Evolutionary conservation across 345 rosid genomes (phyloP).

Genomic region (Eucalyptus cladocalyx): DNA sequence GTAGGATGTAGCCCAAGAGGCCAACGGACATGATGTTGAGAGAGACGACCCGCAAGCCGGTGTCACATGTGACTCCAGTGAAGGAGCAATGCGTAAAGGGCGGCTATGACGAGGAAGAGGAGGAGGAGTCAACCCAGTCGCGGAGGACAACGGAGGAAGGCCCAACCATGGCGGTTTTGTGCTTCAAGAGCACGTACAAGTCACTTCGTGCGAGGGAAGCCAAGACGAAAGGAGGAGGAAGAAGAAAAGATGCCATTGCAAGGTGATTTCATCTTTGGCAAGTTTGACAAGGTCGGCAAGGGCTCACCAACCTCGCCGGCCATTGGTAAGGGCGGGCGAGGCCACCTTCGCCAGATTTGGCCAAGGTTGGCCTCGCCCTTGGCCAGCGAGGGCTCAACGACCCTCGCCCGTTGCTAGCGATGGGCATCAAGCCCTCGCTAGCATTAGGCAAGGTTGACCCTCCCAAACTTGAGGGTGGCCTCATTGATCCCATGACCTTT

Average conservation of each 20-base stretch:
- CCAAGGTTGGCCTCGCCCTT: too few species aligned
- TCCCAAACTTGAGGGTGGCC: too few species aligned
- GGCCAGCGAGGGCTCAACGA: rapidly evolving
- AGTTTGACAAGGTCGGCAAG: rapidly evolving
- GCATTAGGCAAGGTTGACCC: too few species aligned
- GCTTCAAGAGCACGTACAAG: too few species aligned
- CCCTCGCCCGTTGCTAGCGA: rapidly evolving
- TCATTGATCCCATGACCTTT: rapidly evolving
- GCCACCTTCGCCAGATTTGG: too few species aligned
- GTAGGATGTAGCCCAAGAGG: too few species aligned
- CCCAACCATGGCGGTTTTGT: rapidly evolving
- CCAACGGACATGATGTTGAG: too few species aligned
- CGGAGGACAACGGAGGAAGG: rapidly evolving
- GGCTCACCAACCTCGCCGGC: rapidly evolving
- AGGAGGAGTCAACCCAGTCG: rapidly evolving
- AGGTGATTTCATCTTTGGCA: rapidly evolving
- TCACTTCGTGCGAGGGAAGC: rapidly evolving
- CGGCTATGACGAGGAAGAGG: rapidly evolving
- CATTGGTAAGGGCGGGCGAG: too few species aligned
- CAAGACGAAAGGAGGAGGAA: rapidly evolving
- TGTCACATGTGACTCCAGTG: too few species aligned
- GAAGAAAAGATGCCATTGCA: rapidly evolving
- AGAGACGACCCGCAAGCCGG: rapidly evolving
- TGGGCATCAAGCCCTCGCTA: rapidly evolving
- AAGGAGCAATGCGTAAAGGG: too few species aligned